Evolutionary conservation across 2,329 filamentous ascomycete species (phyloP).

Genomic region (Zymoseptoria tritici): DNA sequence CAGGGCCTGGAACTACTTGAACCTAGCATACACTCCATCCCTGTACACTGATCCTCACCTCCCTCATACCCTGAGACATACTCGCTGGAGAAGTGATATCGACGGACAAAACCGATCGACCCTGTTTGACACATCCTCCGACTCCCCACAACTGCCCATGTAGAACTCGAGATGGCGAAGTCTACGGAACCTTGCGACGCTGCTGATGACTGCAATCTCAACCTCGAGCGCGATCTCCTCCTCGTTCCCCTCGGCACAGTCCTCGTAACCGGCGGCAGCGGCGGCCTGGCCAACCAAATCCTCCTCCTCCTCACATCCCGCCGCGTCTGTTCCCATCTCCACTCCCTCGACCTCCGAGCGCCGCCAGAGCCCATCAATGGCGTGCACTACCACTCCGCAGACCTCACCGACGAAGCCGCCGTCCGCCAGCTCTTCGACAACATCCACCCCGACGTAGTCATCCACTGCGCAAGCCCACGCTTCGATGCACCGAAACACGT

Average conservation of each 20-base stretch:
- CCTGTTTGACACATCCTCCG: no score
- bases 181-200: no score
- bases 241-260: slow-evolving; percentile 31
- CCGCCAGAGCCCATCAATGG: slow-evolving; percentile 31
- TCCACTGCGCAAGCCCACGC: slow-evolving; percentile 42
- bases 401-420: slow-evolving; percentile 37
- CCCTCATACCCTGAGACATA: no score
- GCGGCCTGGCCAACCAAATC: slow-evolving; percentile 43
- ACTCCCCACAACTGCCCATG: no score
- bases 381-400: slow-evolving; percentile 41
- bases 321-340: slow-evolving; percentile 34
- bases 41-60: no score
- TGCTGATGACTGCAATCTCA: no score
- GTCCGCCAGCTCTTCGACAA: slow-evolving; percentile 34
- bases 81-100: no score
- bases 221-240: no score
- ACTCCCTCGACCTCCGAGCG: slow-evolving; percentile 39
- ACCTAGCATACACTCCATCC: no score
- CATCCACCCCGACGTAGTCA: slow-evolving; percentile 37
- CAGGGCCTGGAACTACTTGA: no score
- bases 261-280: slow-evolving; percentile 41
- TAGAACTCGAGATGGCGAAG: no score
- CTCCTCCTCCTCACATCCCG: slow-evolving; percentile 35
- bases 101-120: no score
- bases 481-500: slow-evolving; percentile 28